Evolutionary conservation across 1,284 basidiomycete genomes (phyloP), one percentile per base, ranked within the genome.

Genomic region (Sporisorium sorghi): DNA sequence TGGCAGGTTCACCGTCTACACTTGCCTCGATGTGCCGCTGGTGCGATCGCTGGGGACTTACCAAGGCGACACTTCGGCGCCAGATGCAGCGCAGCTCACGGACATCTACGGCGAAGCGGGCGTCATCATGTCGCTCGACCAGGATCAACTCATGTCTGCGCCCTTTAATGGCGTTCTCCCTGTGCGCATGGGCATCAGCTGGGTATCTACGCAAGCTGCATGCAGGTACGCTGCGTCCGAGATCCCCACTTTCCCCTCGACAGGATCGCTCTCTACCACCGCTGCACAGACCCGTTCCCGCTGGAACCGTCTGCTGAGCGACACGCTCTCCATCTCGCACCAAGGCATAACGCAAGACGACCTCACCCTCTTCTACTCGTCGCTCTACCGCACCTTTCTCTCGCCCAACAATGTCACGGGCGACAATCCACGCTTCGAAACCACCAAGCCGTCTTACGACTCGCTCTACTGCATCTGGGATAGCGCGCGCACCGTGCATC

Each of bases 351-450:
- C 26, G 11, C 19, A 61, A 6, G 53, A 69, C 47, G 57, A 64
- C 8, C 55, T 87, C 3, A 85, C 88, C 8, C 84, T 90, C 0
- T 87, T 89, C 62, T 88, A 90, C 2, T 87, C 89, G 59, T 86
- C 87, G 0, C 82, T 91, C 3, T 91, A 91, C 76, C 84, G 90
- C 57, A 88, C 88, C 0, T 90, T 90, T 79, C 89, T 91, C 40
- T 88, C 88, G 2, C 90, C 90, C 9, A 90, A 89, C 4, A 90
- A 91, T 72, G 89, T 90, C 76, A 89, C 89, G 1, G 89, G 88
- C n/a, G 90, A 91, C 81, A 91, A 90, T 72, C 89, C 90, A 0
- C 86, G 87, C 35, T 90, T 89, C 89, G 87, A 87, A 47, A 90
- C 90, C 0, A 87, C 90, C 75, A 55, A 59, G 14, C 91, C 90